Percentiles rank a stretch among this genome's conserved stretches.
Evolutionary conservation across 2,329 filamentous ascomycete species (phyloP).

Genomic region (Cercospora zeae-maydis): DNA sequence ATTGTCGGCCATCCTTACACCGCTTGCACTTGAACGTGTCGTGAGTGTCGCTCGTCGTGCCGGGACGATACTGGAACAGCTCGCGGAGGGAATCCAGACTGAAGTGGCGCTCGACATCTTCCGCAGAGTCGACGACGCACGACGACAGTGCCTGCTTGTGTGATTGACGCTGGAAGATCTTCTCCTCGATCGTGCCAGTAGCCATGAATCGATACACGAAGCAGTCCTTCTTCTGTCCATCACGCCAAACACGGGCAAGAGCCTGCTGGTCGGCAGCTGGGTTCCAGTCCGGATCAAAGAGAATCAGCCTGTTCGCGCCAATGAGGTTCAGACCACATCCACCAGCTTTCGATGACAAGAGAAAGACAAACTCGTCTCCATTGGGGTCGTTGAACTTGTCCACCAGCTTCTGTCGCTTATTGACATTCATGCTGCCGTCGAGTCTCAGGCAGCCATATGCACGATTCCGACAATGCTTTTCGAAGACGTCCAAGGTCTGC

Average conservation of each 20-base stretch:
- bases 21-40: conserved; percentile 98
- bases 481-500: conserved; percentile 90
- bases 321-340: conserved; percentile 95
- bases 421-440: conserved; percentile 96
- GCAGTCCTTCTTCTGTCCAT: conserved; percentile 98
- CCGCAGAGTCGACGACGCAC: conserved; percentile 91
- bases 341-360: conserved; percentile 95
- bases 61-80: conserved; percentile 84
- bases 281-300: conserved; percentile 96
- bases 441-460: conserved; percentile 83
- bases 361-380: conserved; percentile 84
- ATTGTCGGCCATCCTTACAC: conserved; percentile 76
- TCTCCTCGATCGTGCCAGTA: conserved; percentile 96
- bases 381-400: conserved; percentile 96
- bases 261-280: conserved; percentile 96
- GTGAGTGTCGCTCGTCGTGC: conserved; percentile 88
- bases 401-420: conserved; percentile 92
- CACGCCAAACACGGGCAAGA: conserved; percentile 94
- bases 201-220: conserved; percentile 99
- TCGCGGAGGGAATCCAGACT: conserved; percentile 85
- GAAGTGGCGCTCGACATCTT: conserved; percentile 97
- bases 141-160: conserved; percentile 97
- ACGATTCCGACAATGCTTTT: conserved; percentile 79
- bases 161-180: conserved; percentile 97
- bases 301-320: conserved; percentile 86